Conservation (phyloP, 2,329 filamentous ascomycete species). For the Parastagonospora avenae region DNA sequence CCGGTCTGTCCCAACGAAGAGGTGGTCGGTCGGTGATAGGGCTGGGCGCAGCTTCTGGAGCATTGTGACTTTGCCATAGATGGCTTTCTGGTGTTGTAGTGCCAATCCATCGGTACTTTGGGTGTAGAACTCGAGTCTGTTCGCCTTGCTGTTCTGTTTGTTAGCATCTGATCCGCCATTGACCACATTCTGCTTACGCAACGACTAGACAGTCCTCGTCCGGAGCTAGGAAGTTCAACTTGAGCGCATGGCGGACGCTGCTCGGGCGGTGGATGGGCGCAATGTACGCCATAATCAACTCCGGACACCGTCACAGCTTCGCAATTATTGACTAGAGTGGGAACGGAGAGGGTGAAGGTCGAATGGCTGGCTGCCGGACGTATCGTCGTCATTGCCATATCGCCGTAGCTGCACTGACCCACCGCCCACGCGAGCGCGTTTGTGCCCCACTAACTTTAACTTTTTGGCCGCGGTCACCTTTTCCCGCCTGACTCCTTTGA, state of each 20-base stretch:
- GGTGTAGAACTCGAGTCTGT: slow-evolving; percentile 83
- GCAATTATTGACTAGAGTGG: background rate
- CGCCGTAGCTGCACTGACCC: slow-evolving; percentile 23
- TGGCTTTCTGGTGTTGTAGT: slow-evolving; percentile 69
- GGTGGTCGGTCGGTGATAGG: slow-evolving; percentile 75
- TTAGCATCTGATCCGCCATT: slow-evolving; percentile 11
- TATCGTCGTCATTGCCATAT: slow-evolving; percentile 23
- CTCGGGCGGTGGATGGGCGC: slow-evolving; percentile 92
- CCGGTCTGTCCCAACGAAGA: slow-evolving; percentile 90
- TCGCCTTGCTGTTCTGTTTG: slow-evolving; percentile 67
- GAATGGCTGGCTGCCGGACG: slow-evolving; percentile 6
- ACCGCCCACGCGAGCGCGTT: slow-evolving; percentile 21
- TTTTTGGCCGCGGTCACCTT: slow-evolving; percentile 20
- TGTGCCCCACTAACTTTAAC: slow-evolving; percentile 18
- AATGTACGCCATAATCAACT: slow-evolving; percentile 79
- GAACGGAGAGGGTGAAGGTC: background rate
- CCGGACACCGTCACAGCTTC: slow-evolving; percentile 14
- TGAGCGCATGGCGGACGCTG: slow-evolving; percentile 87
- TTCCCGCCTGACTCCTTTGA: slow-evolving; percentile 5
- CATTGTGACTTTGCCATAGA: slow-evolving; percentile 88
- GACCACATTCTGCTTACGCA: slow-evolving; percentile 65
- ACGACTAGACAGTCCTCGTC: slow-evolving; percentile 83
- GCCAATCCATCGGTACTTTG: slow-evolving; percentile 64
- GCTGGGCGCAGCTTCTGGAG: slow-evolving; percentile 79
- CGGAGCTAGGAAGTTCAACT: slow-evolving; percentile 73